Conservation (phyloP, 1,139 yeast genomes). For the Suhomyces terraborum region DNA sequence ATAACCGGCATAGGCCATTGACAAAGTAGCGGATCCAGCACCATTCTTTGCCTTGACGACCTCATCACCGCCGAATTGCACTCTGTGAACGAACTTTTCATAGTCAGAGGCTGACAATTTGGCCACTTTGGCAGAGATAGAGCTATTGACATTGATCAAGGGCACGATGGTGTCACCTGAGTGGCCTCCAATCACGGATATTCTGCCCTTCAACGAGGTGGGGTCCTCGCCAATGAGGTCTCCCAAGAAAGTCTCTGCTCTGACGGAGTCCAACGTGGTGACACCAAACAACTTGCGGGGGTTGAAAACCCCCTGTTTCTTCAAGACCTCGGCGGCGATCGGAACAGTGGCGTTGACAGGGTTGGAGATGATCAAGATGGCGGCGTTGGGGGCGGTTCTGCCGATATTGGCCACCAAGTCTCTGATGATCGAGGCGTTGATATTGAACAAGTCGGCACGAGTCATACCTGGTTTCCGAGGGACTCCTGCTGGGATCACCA, state of each 20-base stretch:
- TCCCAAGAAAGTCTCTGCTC: conserved; percentile 67
- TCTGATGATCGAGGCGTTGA: conserved; percentile 69
- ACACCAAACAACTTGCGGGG: conserved; percentile 71
- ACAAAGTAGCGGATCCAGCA: conserved; percentile 74
- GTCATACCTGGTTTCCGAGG: conserved; percentile 84
- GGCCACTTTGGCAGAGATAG: conserved; percentile 32
- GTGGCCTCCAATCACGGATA: conserved; percentile 74
- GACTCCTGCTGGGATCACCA: conserved; percentile 79
- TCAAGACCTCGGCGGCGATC: conserved; percentile 70
- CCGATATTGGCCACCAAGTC: conserved; percentile 61
- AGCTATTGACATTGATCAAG: conserved; percentile 34
- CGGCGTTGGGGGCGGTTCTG: conserved; percentile 60
- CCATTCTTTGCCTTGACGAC: conserved; percentile 78
- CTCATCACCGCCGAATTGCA: conserved; percentile 79
- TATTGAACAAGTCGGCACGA: conserved; percentile 72
- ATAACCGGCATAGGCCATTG: conserved; percentile 79
- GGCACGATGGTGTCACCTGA: conserved; percentile 80
- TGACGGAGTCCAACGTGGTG: conserved; percentile 68
- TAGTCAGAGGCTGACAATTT: conserved; percentile 35
- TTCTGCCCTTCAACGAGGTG: conserved; percentile 45
- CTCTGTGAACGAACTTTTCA: conserved; percentile 55
- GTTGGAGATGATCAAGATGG: conserved; percentile 67
- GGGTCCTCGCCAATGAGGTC: conserved; percentile 42
- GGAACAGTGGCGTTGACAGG: conserved; percentile 80
- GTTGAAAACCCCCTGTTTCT: conserved; percentile 60